phyloP scores from a whole-genome alignment of 805 yeast genomes.

The Vanderwaltozyma verrucispora region DNA sequence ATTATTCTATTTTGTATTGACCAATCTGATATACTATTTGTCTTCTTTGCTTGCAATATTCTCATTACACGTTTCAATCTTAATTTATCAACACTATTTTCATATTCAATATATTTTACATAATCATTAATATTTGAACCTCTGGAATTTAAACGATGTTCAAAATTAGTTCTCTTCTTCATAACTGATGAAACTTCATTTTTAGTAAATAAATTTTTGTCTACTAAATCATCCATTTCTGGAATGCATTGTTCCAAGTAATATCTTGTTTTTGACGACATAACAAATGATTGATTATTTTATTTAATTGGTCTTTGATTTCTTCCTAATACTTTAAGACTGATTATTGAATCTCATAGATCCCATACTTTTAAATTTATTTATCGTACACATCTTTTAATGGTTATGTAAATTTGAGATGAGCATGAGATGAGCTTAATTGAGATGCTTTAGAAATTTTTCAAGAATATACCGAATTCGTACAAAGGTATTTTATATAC shows the following conservation, averaged over 20 bases:
- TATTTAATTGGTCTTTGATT: too few species aligned
- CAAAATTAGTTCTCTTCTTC: slow-evolving; percentile 92
- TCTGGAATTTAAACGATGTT: slow-evolving; percentile 77
- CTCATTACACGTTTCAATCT: slow-evolving; percentile 63
- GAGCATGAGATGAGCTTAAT: too few species aligned
- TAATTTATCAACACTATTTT: slow-evolving; percentile 64
- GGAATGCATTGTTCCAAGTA: slow-evolving; percentile 68
- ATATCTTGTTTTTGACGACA: slow-evolving; percentile 48
- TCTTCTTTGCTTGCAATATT: slow-evolving; percentile 41
- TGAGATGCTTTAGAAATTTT: too few species aligned
- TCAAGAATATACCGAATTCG: too few species aligned
- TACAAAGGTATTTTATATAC: too few species aligned
- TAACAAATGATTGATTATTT: too few species aligned
- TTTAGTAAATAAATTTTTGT: slow-evolving; percentile 71
- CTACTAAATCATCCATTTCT: slow-evolving; percentile 79
- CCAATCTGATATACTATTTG: slow-evolving; percentile 75
- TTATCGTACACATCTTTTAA: too few species aligned
- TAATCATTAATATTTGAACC: slow-evolving; percentile 74
- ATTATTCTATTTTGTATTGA: slow-evolving; percentile 73
- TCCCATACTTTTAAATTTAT: too few species aligned
- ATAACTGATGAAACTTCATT: slow-evolving; percentile 75
- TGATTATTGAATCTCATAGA: too few species aligned
- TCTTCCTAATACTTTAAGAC: too few species aligned
- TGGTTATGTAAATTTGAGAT: too few species aligned
- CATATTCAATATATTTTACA: slow-evolving; percentile 69